Percentiles rank a stretch among this genome's conserved stretches.
Conservation (phyloP, 306 rosid species). For the Quercus variabilis region DNA sequence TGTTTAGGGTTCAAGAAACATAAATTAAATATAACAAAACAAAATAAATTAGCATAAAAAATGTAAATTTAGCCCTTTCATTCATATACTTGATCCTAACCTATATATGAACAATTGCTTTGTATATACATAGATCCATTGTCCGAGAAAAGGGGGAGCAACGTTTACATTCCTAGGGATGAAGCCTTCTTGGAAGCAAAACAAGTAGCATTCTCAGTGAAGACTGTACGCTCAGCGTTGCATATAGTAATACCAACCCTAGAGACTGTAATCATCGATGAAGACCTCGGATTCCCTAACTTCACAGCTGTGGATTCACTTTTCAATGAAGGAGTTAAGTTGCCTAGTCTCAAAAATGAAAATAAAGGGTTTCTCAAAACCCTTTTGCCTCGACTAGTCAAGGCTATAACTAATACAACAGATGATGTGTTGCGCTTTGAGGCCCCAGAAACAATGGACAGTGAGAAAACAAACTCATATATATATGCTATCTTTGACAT, state of each 20-base stretch:
- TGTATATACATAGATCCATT: slow-evolving; percentile 27
- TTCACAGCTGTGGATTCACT: slow-evolving; percentile 55
- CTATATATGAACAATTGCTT: no score
- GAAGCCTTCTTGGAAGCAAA: slow-evolving; percentile 55
- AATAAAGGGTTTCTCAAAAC: slow-evolving; percentile 13
- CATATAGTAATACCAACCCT: slow-evolving; percentile 45
- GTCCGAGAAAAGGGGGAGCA: slow-evolving; percentile 41
- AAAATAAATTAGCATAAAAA: no score
- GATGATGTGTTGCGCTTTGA: slow-evolving; percentile 51
- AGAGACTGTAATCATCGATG: slow-evolving; percentile 6
- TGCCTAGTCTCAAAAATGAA: slow-evolving; percentile 26
- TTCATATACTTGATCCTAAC: not conserved
- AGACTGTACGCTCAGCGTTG: slow-evolving; percentile 28
- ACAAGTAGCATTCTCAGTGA: slow-evolving; percentile 32
- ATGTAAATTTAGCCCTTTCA: no score
- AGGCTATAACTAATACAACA: slow-evolving; percentile 10
- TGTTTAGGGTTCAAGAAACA: no score
- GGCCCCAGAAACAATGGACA: slow-evolving; percentile 46
- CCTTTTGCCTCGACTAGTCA: slow-evolving; percentile 43
- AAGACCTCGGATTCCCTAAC: slow-evolving; percentile 31
- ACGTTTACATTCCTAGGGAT: slow-evolving; percentile 58
- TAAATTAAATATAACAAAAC: no score
- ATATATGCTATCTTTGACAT: no score
- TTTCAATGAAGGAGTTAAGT: slow-evolving; percentile 39
- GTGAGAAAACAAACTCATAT: slow-evolving; percentile 25